A percentile compares a stretch with the other conserved stretches of the same genome.
Conservation (phyloP, 208 protist species). For the Acanthamoeba castellanii region DNA sequence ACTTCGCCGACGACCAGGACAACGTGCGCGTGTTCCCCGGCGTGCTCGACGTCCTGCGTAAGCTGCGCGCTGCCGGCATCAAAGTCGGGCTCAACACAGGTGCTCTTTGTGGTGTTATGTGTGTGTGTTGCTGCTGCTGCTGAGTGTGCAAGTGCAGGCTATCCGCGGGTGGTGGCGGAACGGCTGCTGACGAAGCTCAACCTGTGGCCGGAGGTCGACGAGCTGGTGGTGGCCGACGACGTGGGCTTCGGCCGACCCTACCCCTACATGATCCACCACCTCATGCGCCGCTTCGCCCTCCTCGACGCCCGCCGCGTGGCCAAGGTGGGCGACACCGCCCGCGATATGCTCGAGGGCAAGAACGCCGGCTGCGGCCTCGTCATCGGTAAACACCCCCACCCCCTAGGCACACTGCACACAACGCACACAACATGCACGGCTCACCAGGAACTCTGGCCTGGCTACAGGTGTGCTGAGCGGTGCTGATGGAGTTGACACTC, state of each 20-base stretch:
- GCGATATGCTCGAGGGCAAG: conserved; percentile 78
- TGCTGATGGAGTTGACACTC: conserved; percentile 60
- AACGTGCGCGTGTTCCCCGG: conserved; percentile 67
- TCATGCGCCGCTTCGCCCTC: conserved; percentile 76
- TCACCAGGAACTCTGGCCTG: neutral
- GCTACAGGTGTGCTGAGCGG: conserved; percentile 69
- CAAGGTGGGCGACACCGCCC: conserved; percentile 80
- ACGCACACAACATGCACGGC: neutral
- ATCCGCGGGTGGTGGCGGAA: conserved; percentile 47
- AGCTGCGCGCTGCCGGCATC: conserved; percentile 77
- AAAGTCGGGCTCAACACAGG: conserved; percentile 81
- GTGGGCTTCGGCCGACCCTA: conserved; percentile 56
- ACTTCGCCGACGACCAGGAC: conserved; percentile 71
- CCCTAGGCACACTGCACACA: too few species aligned
- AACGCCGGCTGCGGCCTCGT: conserved; percentile 77
- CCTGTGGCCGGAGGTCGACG: conserved; percentile 40
- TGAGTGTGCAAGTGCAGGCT: neutral
- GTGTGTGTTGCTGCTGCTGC: too few species aligned
- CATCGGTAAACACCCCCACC: neutral
- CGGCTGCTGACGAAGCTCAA: conserved; percentile 44
- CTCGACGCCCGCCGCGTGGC: conserved; percentile 54
- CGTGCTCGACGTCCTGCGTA: conserved; percentile 44
- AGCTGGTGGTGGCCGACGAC: conserved; percentile 68
- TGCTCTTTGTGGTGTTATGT: neutral
- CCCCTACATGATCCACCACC: conserved; percentile 78